A percentile compares a stretch with the other conserved stretches of the same genome.
These are phyloP conservation scores for Aspergillus homomorphus DNA, from an alignment of 495 filamentous ascomycete genomes.

Conservation along the genomic window DNA sequence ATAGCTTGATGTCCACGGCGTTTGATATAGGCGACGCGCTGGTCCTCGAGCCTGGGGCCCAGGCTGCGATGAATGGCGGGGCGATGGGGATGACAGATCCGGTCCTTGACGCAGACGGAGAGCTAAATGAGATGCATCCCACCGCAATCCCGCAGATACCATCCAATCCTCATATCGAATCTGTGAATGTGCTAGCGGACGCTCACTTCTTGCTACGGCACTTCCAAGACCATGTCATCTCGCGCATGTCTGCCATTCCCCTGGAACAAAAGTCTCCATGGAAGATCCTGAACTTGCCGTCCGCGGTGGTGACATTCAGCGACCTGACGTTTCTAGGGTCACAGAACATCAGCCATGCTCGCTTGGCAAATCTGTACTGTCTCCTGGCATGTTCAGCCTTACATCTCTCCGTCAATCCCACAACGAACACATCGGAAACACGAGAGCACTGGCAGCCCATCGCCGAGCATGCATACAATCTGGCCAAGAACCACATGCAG, in stretches of 20 bases:
- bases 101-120: background rate
- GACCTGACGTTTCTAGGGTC: slow-evolving; percentile 32
- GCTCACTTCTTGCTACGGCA: slow-evolving; percentile 30
- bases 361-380: slow-evolving; percentile 32
- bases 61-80: background rate
- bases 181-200: slow-evolving; percentile 20
- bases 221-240: slow-evolving; percentile 33
- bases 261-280: slow-evolving; percentile 33
- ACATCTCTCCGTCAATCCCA: slow-evolving; percentile 25
- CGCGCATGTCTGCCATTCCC: slow-evolving; percentile 33
- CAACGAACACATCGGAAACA: slow-evolving; percentile 10
- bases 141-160: slow-evolving; percentile 2
- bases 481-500: slow-evolving; percentile 34
- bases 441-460: slow-evolving; percentile 26
- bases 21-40: slow-evolving; percentile 13
- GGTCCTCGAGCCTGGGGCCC: background rate
- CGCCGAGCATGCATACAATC: slow-evolving; percentile 25
- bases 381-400: slow-evolving; percentile 31
- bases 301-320: slow-evolving; percentile 30
- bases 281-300: slow-evolving; percentile 32
- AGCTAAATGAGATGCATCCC: background rate
- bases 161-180: background rate
- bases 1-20: slow-evolving; percentile 14
- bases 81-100: background rate
- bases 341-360: slow-evolving; percentile 29